These are phyloP conservation scores for Brachypodium distachyon DNA, from an alignment of 202 grass and related monocot species.

Conservation along the genomic window DNA sequence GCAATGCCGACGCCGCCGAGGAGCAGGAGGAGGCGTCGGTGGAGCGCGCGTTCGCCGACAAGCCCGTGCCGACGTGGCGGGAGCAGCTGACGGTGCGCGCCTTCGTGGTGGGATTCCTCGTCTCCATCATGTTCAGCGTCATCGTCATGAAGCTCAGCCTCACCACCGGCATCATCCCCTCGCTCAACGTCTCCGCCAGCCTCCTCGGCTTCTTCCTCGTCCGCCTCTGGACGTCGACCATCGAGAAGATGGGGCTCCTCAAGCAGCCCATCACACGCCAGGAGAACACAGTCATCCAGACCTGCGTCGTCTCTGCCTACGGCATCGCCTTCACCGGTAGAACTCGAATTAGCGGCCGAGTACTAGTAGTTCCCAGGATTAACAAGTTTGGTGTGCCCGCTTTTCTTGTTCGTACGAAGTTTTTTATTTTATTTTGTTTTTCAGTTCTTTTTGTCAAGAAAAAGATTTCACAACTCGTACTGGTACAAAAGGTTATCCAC, in stretches of 20 bases:
- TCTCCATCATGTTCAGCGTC: conserved; percentile 42
- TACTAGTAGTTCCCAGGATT: neutral
- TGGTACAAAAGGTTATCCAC: no score
- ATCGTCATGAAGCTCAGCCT: conserved; percentile 78
- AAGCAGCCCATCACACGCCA: conserved; percentile 65
- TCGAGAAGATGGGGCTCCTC: conserved; percentile 29
- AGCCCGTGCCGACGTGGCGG: conserved; percentile 41
- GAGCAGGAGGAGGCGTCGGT: conserved; percentile 8
- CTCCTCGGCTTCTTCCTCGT: conserved; percentile 75
- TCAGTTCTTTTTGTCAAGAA: neutral
- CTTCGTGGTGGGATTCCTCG: conserved; percentile 35
- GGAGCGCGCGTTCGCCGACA: conserved; percentile 35
- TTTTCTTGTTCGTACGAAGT: neutral
- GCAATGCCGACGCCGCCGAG: neutral
- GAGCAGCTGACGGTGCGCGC: conserved; percentile 56
- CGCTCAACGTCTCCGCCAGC: conserved; percentile 65
- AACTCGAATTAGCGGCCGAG: neutral
- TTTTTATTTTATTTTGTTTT: neutral
- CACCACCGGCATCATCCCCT: conserved; percentile 72
- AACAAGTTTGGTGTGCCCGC: neutral
- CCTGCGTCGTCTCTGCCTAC: conserved; percentile 79
- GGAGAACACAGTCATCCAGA: conserved; percentile 99
- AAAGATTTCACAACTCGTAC: neutral
- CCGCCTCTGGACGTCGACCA: conserved; percentile 43
- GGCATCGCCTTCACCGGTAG: conserved; percentile 72